Percentiles rank a stretch among this genome's conserved stretches.
Conservation (phyloP, 331 rosid genomes). For the Acacia concinna region DNA sequence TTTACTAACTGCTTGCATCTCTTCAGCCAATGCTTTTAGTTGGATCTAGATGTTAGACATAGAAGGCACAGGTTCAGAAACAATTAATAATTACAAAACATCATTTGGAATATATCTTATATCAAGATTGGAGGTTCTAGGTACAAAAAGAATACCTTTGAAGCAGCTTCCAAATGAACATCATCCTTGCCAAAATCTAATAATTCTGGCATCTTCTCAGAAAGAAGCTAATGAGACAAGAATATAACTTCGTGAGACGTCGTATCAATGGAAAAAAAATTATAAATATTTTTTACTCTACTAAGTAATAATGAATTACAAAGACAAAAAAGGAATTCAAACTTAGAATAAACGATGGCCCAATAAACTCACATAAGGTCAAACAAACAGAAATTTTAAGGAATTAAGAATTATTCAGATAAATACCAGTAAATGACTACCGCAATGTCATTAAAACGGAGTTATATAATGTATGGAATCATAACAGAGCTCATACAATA, state of each 20-base stretch:
- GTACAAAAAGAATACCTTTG: constrained; percentile 61
- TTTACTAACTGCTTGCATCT: constrained; percentile 99
- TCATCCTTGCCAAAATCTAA: constrained; percentile 93
- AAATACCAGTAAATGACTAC: constrained; percentile 4
- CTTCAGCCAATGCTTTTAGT: constrained; percentile 96
- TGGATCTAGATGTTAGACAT: constrained; percentile 66
- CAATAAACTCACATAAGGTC: neutral
- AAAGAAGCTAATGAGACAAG: constrained; percentile 61
- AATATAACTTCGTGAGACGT: constrained; percentile 25
- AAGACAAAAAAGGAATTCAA: neutral
- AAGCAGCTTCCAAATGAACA: constrained; percentile 86
- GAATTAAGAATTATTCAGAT: neutral
- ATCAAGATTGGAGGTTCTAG: constrained; percentile 9
- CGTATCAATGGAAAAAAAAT: constrained; percentile 21
- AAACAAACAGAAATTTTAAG: neutral
- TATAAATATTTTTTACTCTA: neutral
- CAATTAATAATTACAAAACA: constrained; percentile 16
- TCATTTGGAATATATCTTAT: neutral
- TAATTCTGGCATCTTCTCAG: constrained; percentile 93
- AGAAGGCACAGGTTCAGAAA: constrained; percentile 25
- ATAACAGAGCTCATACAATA: constrained; percentile 8
- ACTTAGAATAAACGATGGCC: neutral
- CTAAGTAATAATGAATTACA: neutral
- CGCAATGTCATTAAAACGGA: constrained; percentile 5
- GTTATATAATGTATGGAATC: neutral